Conservation (phyloP, 345 rosid species). For the Eucalyptus regnans region DNA sequence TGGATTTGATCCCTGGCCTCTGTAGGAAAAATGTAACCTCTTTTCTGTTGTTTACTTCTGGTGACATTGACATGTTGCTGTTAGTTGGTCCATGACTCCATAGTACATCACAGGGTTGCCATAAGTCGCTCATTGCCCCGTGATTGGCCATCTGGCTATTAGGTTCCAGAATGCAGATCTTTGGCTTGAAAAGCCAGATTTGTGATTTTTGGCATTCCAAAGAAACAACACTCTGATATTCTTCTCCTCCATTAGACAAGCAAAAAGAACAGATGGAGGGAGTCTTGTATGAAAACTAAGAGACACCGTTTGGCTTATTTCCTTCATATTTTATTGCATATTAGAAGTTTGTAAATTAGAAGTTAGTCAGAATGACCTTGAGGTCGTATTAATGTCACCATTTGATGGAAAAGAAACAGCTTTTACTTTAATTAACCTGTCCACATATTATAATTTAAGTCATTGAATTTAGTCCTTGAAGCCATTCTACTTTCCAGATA, state of each 20-base stretch:
- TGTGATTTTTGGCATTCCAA: neutral
- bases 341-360: neutral
- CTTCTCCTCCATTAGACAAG: neutral
- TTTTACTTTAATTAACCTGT: neutral
- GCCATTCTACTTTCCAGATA: neutral
- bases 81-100: neutral
- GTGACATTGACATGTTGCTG: neutral
- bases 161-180: neutral
- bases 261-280: neutral
- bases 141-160: neutral
- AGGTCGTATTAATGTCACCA: neutral
- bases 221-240: neutral
- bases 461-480: neutral
- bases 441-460: neutral
- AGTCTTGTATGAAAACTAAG: neutral
- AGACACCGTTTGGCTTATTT: neutral
- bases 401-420: neutral
- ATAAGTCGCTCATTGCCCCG: neutral
- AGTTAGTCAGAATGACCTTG: neutral
- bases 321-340: neutral
- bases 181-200: neutral
- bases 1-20: neutral
- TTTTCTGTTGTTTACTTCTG: neutral
- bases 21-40: neutral
- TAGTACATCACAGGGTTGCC: neutral